Percentiles rank a stretch among this genome's conserved stretches.
phyloP scores from a whole-genome alignment of 768 basidiomycete genomes.

The Leccinum subtestaceum region DNA sequence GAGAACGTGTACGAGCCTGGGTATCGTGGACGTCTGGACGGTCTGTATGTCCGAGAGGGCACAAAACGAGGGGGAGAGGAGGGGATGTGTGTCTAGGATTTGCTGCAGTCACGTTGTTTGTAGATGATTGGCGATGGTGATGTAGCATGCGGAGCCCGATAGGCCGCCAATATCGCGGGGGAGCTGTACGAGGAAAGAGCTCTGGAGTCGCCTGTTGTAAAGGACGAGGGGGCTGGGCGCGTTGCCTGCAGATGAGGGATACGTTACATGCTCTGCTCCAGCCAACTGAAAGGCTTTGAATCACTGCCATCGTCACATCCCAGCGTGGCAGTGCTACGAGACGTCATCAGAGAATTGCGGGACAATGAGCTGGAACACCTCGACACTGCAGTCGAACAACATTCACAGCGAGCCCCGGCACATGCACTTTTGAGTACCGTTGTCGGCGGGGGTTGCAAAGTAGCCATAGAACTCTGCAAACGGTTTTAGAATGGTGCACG shows the following conservation, averaged over 20 bases:
- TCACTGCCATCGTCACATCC: slow-evolving; percentile 64
- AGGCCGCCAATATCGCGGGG: slow-evolving; percentile 55
- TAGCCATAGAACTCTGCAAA: slow-evolving; percentile 89
- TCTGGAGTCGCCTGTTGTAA: slow-evolving; percentile 87
- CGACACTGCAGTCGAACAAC: slow-evolving; percentile 83
- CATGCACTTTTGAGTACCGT: slow-evolving; percentile 87
- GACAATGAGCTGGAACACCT: slow-evolving; percentile 96
- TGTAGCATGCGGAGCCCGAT: slow-evolving; percentile 68
- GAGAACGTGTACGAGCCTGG: slow-evolving; percentile 54
- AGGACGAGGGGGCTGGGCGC: slow-evolving; percentile 38
- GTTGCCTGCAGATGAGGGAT: slow-evolving; percentile 44
- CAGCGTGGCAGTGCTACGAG: slow-evolving; percentile 69
- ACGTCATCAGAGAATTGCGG: slow-evolving; percentile 78
- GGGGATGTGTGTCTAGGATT: slow-evolving; percentile 52
- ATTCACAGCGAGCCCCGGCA: slow-evolving; percentile 86
- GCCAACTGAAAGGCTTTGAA: slow-evolving; percentile 79
- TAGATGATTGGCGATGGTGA: slow-evolving; percentile 70
- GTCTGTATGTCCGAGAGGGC: slow-evolving; percentile 61
- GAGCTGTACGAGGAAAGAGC: slow-evolving; percentile 76
- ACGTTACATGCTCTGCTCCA: slow-evolving; percentile 37
- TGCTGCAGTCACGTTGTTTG: slow-evolving; percentile 68
- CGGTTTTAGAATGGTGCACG: slow-evolving; percentile 47
- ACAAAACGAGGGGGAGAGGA: slow-evolving; percentile 42
- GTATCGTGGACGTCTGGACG: slow-evolving; percentile 51
- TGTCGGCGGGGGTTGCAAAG: slow-evolving; percentile 81